phyloP scores from a whole-genome alignment of 331 rosid species.

The Saraca asoca region DNA sequence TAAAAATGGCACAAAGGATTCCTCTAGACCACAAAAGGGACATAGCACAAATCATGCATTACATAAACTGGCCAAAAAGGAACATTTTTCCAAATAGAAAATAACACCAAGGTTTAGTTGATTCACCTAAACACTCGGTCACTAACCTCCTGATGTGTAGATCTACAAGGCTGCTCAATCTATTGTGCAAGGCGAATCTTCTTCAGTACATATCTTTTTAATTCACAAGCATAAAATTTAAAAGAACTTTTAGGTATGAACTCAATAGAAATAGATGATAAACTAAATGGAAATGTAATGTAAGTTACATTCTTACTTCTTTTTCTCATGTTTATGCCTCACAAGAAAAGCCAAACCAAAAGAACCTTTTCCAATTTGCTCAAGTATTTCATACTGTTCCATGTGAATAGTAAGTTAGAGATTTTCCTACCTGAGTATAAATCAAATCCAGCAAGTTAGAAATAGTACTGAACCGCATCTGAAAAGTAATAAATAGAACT shows the following conservation, averaged over 20 bases:
- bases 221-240: conserved; percentile 23
- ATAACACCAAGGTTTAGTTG: conserved; percentile 22
- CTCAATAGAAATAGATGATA: conserved; percentile 13
- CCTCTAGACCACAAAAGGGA: conserved; percentile 11
- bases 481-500: conserved; percentile 13
- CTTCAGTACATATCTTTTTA: conserved; percentile 83
- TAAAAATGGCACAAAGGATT: conserved; percentile 12
- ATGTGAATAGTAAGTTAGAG: conserved; percentile 38
- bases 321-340: conserved; percentile 89
- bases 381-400: conserved; percentile 93
- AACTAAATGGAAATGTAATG: background rate
- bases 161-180: conserved; percentile 94
- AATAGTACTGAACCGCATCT: conserved; percentile 8
- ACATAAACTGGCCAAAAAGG: background rate
- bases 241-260: conserved; percentile 6
- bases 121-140: conserved; percentile 30
- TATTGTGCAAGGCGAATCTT: conserved; percentile 98
- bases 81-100: conserved; percentile 1
- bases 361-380: conserved; percentile 95
- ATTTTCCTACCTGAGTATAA: conserved; percentile 44
- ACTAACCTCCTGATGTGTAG: conserved; percentile 96
- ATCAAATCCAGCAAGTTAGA: conserved; percentile 29
- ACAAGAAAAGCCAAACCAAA: conserved; percentile 96
- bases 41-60: conserved; percentile 15
- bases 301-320: conserved; percentile 65